Base-by-base conservation (phyloP, 208 protist genomes). In the Porcisia deanei region DNA sequence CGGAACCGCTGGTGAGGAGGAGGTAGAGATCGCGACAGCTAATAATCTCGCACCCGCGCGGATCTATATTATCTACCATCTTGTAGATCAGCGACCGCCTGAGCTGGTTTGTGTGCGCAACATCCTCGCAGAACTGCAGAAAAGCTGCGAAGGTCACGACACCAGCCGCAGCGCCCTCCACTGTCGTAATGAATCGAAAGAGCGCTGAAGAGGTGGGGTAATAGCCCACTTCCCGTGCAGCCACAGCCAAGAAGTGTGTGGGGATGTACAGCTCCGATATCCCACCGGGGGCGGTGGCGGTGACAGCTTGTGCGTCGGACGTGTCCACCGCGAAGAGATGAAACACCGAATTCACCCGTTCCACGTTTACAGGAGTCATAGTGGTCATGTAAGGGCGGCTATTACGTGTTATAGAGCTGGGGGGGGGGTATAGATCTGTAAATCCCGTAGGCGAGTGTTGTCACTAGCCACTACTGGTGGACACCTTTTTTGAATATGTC, bases 151-250 rank as follows among this genome's bases (percentile, higher is more conserved):
- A 85, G 8, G 68, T 85, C 54, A 94, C 65, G 20, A 63, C 59
- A 39, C 80, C 84, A 34, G 73, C 52, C 34, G 77, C 69, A 34
- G 75, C 49, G 39, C 58, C 73, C 0, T 84, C 54, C 66, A 79
- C 73, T 18, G 67, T 63, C 60, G 80, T 73, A n/a, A 82, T 59
- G 39, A 84, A 84, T 16, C 77, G 66, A 12, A 76, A 30, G 22
- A 89, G 20, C 8, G 57, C 25, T 25, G 75, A 53, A 18, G 58
- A 39, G 16, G 82, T 90, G 30, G 89, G 89, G 71, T 87, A 93
- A 70, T 90, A 91, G 14, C 89, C 87, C 45, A 85, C 78, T 71
- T 91, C 89, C 16, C 85, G 89, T 30, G 77, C 72, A 10, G 88
- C 85, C 41, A 74, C 60, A 18, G 75, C 55, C 18, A 81, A 22